Evolutionary conservation across 257 asterid species (phyloP), one percentile per base, ranked within the genome.

Genomic region (Echium plantagineum): DNA sequence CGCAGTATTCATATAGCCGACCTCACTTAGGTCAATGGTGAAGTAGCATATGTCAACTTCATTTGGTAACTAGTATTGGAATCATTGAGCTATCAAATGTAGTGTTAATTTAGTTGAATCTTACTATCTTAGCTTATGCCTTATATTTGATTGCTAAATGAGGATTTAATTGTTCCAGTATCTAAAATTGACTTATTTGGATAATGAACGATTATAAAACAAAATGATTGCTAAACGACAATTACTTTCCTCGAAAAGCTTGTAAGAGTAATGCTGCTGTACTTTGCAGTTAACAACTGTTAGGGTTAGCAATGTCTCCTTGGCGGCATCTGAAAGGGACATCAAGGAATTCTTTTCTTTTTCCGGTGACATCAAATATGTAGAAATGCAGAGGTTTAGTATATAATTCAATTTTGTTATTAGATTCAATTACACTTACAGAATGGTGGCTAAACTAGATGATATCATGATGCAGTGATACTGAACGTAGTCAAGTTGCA

Each of bases 361-460:
- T 63, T 91, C 97, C 58, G 95, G 98, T 59, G 95, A 86, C 73
- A 88, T 91, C 66, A 83, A 89, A 72, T 91, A 82, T 85, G 94
- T 91, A 63, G 98, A 91, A 78, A 79, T 79, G 94, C 80, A 30
- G 71, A 84, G 95, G 98, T 87, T 57, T 60, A 66, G 58, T 30
- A 7, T 53, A 13, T 53, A 53, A 53, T 53, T 53, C 26, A 53
- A 21, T 53, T n/a, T 53, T 24, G 18, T 53, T n/a, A 17, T 21
- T 21, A 1, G 5, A 9, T 18, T 53, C 6, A n/a, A 15, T 15
- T 0, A 20, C 5, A 53, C 21, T 53, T n/a, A 0, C 1, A 3
- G 57, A 1, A 53, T 7, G 26, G 13, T 7, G 1, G 17, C 22
- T 10, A 42, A 35, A 42, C 49, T 42, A 42, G 49, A 53, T 48